Evolutionary conservation across 1,284 basidiomycete species (phyloP).

Genomic region (Pseudozyma sp.): DNA sequence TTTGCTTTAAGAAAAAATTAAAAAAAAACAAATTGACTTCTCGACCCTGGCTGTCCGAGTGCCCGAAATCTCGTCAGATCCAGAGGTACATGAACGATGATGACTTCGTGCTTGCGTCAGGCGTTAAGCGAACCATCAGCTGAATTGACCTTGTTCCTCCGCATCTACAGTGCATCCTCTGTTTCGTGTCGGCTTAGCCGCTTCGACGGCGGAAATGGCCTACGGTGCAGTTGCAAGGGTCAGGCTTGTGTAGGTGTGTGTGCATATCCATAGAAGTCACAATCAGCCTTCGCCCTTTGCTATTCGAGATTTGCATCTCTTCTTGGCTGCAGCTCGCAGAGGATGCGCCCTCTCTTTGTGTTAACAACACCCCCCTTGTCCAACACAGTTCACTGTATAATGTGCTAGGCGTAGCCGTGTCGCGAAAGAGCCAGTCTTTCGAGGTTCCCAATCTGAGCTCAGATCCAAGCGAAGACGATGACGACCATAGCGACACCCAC

Average conservation of each 20-base stretch:
- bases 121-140: slow-evolving; percentile 31
- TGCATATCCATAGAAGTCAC: neutral
- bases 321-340: slow-evolving; percentile 6
- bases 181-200: neutral
- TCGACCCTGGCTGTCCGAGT: slow-evolving; percentile 6
- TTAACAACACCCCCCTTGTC: too few species aligned
- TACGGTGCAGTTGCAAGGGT: neutral
- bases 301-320: neutral
- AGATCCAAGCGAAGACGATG: too few species aligned
- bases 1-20: neutral
- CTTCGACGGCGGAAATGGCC: neutral
- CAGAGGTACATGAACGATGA: slow-evolving; percentile 24
- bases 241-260: neutral
- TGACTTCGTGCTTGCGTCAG: slow-evolving; percentile 19
- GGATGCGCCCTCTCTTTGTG: too few species aligned
- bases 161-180: neutral
- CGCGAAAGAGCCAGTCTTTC: too few species aligned
- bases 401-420: too few species aligned
- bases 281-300: neutral
- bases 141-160: slow-evolving; percentile 11
- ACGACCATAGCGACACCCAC: too few species aligned
- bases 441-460: too few species aligned
- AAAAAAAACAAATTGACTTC: neutral
- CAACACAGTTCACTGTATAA: too few species aligned
- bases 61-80: neutral